phyloP scores from a whole-genome alignment of 805 yeast species.

The Candida qinlingensis region DNA sequence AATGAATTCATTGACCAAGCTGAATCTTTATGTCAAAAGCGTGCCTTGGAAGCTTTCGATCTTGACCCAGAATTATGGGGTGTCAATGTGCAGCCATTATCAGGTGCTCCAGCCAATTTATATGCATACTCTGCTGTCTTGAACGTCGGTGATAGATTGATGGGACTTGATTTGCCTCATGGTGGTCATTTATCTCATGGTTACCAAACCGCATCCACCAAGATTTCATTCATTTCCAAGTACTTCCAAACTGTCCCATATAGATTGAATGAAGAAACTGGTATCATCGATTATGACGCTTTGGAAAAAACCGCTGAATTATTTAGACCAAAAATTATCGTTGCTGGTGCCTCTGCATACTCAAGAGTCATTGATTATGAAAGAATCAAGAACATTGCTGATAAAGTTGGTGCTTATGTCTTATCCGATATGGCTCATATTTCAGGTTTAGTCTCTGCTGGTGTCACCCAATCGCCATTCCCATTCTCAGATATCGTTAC shows the following conservation, averaged over 20 bases:
- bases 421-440: conserved; percentile 98
- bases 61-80: conserved; percentile 88
- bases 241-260: conserved; percentile 99
- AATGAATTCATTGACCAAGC: conserved; percentile 94
- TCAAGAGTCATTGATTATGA: conserved; percentile 94
- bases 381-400: conserved; percentile 95
- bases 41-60: conserved; percentile 88
- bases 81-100: conserved; percentile 92
- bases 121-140: conserved; percentile 93
- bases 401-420: conserved; percentile 93
- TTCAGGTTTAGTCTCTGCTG: conserved; percentile 93
- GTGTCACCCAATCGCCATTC: conserved; percentile 93
- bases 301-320: conserved; percentile 85
- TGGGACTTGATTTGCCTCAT: conserved; percentile 98
- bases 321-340: conserved; percentile 93
- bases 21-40: conserved; percentile 85
- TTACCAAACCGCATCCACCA: conserved; percentile 89
- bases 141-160: conserved; percentile 92
- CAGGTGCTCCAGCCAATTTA: conserved; percentile 97
- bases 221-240: conserved; percentile 92
- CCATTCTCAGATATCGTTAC: conserved; percentile 97
- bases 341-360: conserved; percentile 98
- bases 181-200: conserved; percentile 99
- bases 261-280: conserved; percentile 87
- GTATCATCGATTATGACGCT: conserved; percentile 93